A percentile compares a stretch with the other conserved stretches of the same genome.
Evolutionary conservation across 257 asterid species (phyloP).

Genomic region (Nicotiana knightiana): DNA sequence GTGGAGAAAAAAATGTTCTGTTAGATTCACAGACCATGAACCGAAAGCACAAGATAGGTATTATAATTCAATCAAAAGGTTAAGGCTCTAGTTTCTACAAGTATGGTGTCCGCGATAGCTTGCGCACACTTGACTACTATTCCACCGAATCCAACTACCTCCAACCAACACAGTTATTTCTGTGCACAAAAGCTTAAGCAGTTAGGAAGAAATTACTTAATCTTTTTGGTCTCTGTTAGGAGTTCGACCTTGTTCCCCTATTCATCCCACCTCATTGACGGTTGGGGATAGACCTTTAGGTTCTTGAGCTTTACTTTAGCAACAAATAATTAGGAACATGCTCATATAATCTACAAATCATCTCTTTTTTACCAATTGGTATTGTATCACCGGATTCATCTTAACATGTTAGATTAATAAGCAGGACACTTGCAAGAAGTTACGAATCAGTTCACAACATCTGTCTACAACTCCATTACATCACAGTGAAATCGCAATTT

Average conservation of each 20-base stretch:
- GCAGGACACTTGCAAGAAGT: not conserved
- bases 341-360: not conserved
- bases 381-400: not conserved
- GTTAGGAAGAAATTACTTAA: not conserved
- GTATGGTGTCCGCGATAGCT: too few species aligned
- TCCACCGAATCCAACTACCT: not conserved
- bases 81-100: not conserved
- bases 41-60: not conserved
- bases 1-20: not conserved
- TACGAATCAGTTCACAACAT: not conserved
- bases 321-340: not conserved
- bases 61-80: not conserved
- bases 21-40: not conserved
- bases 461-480: not conserved
- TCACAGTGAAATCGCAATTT: not conserved
- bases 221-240: not conserved
- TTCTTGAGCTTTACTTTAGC: not conserved
- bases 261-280: not conserved
- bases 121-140: not conserved
- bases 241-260: not conserved
- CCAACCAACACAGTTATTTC: not conserved
- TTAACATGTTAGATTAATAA: not conserved
- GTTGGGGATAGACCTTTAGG: not conserved
- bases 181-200: not conserved
- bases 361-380: not conserved